These are phyloP conservation scores for Cercospora sp. DNA, from an alignment of 2,329 filamentous ascomycete genomes.

Conservation along the genomic window DNA sequence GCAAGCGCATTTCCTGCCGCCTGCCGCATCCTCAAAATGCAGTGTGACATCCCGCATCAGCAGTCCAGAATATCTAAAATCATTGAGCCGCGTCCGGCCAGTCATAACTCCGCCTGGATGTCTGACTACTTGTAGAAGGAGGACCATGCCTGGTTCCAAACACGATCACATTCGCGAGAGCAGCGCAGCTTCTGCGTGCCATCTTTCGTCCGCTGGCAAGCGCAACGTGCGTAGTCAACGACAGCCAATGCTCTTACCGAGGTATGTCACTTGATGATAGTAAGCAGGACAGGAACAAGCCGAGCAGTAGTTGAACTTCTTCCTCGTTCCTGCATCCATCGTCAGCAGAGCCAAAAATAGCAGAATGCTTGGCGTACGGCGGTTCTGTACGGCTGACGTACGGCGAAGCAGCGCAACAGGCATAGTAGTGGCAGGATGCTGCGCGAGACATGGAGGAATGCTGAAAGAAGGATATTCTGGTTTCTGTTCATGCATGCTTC, in stretches of 20 bases:
- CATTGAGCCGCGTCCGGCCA: background rate
- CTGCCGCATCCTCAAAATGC: background rate
- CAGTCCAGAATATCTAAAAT: background rate
- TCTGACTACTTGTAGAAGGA: background rate
- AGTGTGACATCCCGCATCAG: background rate
- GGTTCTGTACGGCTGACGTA: no score
- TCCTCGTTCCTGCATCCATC: background rate
- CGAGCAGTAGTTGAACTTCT: background rate
- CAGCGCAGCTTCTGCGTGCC: background rate
- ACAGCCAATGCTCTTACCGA: background rate
- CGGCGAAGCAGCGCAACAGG: background rate
- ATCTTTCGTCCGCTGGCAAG: background rate
- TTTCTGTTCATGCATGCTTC: background rate
- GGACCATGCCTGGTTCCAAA: background rate
- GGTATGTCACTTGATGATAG: background rate
- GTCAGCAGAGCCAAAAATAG: background rate
- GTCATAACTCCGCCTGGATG: background rate
- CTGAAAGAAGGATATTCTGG: background rate
- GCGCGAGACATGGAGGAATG: background rate
- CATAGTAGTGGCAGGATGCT: background rate
- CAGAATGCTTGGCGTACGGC: background rate
- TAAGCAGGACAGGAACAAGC: background rate
- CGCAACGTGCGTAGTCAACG: background rate
- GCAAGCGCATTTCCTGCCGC: background rate
- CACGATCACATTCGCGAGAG: background rate